Base-by-base conservation (phyloP, 2,329 filamentous ascomycete genomes). In the Botryosphaeria dothidea region DNA sequence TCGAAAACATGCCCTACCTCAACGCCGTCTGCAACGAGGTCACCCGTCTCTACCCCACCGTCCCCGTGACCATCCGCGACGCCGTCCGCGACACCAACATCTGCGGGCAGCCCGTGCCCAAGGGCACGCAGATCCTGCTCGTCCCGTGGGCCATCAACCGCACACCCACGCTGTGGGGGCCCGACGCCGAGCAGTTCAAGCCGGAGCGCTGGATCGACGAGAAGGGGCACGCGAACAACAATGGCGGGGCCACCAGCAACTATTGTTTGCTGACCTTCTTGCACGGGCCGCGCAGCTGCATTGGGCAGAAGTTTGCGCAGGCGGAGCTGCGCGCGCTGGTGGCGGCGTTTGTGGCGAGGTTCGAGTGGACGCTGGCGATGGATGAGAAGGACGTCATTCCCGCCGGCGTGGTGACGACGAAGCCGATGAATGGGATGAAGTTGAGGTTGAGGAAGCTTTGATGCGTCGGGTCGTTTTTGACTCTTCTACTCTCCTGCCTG, bases 191-290 rank as follows among this genome's bases (percentile, higher is more conserved):
- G n/a, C 65, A 73, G 0, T 83, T 82, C 69, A 67, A 72, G 0
- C 81, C 81, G 0, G 78, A 81, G 23, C 74, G 81, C 27, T 83
- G 81, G 81, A 78, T 83, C 64, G 78, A 81, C 64, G 67, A 68
- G 21, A 62, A 71, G 27, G 75, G 73, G 3, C 73, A 74, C 15
- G 74, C 78, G 3, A 81, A 80, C 21, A 79, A 77, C 69, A 23
- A 66, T n/a, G 65, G 73, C 31, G 74, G 74, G 13, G 68, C 68
- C 1, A 70, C 72, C 4, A 79, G 77, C 66, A 79, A 79, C 64
- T 81, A 76, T 58, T 69, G 72, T 13, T 76, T 78, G 62, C 49
- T 81, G 58, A 81, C 80, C 0, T 83, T 82, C 66, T 68, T 82
- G 19, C 79, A 82, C 62, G 77, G 77, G 1, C 77, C 77, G 8